Percentiles rank a stretch among this genome's conserved stretches.
Conservation (phyloP, 208 protist species). For the Leishmania tarentolae region DNA sequence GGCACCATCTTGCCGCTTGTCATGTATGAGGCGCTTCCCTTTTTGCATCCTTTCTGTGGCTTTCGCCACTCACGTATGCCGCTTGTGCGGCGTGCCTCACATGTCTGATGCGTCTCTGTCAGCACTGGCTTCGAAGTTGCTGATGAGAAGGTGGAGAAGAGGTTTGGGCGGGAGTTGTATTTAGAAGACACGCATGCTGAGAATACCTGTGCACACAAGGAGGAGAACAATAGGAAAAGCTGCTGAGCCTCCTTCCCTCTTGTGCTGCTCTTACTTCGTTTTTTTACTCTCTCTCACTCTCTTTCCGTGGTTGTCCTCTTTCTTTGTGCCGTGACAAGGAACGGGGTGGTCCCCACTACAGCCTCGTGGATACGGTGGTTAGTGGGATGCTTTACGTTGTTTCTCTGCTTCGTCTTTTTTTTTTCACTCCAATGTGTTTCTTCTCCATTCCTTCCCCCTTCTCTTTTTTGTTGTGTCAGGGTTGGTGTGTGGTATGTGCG, state of each 20-base stretch:
- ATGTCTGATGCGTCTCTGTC: not conserved
- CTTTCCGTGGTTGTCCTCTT: not conserved
- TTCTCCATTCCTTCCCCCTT: not conserved
- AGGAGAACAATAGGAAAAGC: not conserved
- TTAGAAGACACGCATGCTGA: not conserved
- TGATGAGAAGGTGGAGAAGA: not conserved
- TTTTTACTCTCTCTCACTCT: not conserved
- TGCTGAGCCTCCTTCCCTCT: no score
- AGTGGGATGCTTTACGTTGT: not conserved
- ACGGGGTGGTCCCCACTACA: no score
- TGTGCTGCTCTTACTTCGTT: not conserved
- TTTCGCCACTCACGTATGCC: not conserved
- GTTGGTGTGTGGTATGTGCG: not conserved
- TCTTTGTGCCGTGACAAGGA: not conserved
- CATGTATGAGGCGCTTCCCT: not conserved
- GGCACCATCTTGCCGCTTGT: not conserved
- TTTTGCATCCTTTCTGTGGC: not conserved
- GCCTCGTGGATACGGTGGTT: no score
- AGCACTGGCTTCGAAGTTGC: not conserved
- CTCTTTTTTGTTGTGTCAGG: no score
- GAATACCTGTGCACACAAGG: not conserved
- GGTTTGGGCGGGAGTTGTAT: not conserved
- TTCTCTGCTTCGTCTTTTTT: constrained; percentile 5
- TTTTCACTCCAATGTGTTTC: not conserved
- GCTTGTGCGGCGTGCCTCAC: not conserved